A percentile compares a stretch with the other conserved stretches of the same genome.
These are phyloP conservation scores for Planoprotostelium fungivorum DNA, from an alignment of 78 protist genomes.

Conservation along the genomic window DNA sequence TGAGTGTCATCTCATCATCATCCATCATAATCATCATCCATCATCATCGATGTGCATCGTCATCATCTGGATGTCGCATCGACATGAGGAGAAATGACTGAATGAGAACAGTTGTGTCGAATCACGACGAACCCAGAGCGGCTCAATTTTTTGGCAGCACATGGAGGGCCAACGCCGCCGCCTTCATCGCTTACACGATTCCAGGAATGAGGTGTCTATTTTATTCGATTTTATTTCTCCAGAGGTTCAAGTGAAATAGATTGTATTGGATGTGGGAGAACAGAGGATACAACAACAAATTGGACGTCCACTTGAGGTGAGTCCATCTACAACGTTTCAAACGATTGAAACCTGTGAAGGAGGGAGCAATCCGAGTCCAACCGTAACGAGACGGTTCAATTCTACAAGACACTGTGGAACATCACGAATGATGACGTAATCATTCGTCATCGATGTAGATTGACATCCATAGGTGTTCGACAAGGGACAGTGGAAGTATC, in stretches of 20 bases:
- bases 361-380: slow-evolving; percentile 58
- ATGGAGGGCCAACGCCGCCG: slow-evolving; percentile 76
- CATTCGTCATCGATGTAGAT: neutral
- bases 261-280: slow-evolving; percentile 64
- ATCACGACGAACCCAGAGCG: slow-evolving; percentile 84
- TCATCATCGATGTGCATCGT: no score
- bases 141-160: slow-evolving; percentile 59
- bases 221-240: neutral
- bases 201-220: slow-evolving; percentile 70
- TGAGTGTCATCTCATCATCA: no score
- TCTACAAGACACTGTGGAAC: slow-evolving; percentile 55
- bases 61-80: no score
- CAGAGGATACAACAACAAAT: slow-evolving; percentile 60
- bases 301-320: slow-evolving; percentile 68
- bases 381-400: slow-evolving; percentile 4
- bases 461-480: slow-evolving; percentile 37
- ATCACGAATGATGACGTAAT: slow-evolving; percentile 27
- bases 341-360: slow-evolving; percentile 6
- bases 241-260: no score
- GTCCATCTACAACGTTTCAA: neutral
- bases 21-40: no score
- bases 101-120: slow-evolving; percentile 29
- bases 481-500: slow-evolving; percentile 48
- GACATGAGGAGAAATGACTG: no score
- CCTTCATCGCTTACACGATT: slow-evolving; percentile 64